phyloP scores from a whole-genome alignment of 2,329 filamentous ascomycete species.

The Fusarium solani-melongenae region DNA sequence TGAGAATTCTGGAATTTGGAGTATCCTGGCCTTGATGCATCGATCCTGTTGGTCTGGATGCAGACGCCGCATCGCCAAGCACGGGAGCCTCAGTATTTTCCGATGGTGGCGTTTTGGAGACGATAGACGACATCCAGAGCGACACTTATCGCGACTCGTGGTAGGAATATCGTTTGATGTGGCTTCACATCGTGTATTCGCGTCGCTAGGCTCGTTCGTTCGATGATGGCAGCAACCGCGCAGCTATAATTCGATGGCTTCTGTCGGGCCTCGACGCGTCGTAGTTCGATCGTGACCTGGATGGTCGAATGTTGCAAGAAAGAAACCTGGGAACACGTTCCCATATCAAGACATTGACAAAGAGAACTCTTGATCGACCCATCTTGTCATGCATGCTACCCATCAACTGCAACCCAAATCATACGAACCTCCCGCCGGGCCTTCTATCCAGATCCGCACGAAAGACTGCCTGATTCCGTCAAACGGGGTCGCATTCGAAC shows the following conservation, averaged over 20 bases:
- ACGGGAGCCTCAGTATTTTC: neutral
- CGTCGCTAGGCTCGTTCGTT: neutral
- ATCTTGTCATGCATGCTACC: neutral
- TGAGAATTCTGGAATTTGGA: neutral
- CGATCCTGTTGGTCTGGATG: neutral
- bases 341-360: neutral
- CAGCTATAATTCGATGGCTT: neutral
- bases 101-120: neutral
- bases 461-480: neutral
- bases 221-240: neutral
- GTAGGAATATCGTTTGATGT: neutral
- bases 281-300: neutral
- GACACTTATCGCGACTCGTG: neutral
- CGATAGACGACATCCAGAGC: neutral
- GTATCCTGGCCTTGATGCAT: neutral
- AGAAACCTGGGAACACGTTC: neutral
- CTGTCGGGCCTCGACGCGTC: neutral
- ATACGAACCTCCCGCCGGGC: neutral
- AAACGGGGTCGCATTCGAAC: neutral
- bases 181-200: neutral
- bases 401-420: neutral
- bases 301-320: neutral
- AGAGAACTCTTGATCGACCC: neutral
- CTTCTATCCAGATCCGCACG: neutral
- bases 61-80: neutral